Evolutionary conservation across 1,284 basidiomycete genomes (phyloP).

Genomic region (Somion occarium): DNA sequence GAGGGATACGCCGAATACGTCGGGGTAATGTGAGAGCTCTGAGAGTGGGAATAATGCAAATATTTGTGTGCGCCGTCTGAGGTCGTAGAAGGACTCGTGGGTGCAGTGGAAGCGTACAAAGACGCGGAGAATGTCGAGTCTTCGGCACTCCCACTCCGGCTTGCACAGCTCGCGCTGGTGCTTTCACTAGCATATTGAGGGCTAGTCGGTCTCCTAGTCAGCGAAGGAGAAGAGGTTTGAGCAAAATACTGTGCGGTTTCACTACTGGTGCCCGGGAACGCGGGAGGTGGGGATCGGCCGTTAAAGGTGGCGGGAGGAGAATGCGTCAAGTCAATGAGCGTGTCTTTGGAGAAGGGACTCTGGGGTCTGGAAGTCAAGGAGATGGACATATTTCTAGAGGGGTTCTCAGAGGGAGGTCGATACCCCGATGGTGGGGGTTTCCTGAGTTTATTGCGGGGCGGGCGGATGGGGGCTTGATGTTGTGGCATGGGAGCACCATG

Average conservation of each 20-base stretch:
- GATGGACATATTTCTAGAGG: not conserved
- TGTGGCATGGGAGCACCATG: not conserved
- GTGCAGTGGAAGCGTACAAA: constrained; percentile 1
- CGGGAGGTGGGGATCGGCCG: not conserved
- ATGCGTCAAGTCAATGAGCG: not conserved
- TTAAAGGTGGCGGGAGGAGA: not conserved
- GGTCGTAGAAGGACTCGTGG: constrained; percentile 1
- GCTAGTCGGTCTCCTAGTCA: not conserved
- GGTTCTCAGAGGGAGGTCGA: not conserved
- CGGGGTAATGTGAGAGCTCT: too few species aligned
- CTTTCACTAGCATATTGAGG: not conserved
- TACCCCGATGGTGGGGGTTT: constrained; percentile 1
- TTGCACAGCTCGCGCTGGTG: not conserved
- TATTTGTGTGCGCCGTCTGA: not conserved
- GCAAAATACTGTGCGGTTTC: not conserved
- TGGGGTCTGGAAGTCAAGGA: not conserved
- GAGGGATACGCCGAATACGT: too few species aligned
- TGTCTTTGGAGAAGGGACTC: not conserved
- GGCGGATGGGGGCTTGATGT: not conserved
- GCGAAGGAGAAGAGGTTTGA: not conserved
- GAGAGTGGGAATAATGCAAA: not conserved
- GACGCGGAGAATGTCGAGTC: not conserved
- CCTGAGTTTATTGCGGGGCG: constrained; percentile 3
- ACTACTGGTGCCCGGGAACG: not conserved
- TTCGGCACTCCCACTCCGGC: not conserved